These are phyloP conservation scores for Tephrocybe sp. DNA, from an alignment of 768 basidiomycete species.

Conservation along the genomic window DNA sequence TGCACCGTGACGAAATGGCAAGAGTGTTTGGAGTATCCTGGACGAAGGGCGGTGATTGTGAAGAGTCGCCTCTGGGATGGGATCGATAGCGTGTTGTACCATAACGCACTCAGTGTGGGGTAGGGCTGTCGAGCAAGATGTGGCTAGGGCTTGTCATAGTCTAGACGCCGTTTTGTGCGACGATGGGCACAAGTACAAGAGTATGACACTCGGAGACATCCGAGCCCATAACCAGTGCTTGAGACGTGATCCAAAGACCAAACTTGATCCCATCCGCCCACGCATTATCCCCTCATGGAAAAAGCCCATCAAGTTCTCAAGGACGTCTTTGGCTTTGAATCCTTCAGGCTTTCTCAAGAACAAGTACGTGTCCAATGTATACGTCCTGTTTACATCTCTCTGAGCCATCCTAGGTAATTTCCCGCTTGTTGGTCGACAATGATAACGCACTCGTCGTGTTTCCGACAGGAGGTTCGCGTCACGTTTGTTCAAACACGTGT, in stretches of 20 bases:
- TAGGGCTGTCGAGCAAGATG: slow-evolving; percentile 1
- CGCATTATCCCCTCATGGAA: slow-evolving; percentile 7
- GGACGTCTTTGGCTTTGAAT: slow-evolving; percentile 12
- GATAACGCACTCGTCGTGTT: slow-evolving; percentile 16
- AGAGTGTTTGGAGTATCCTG: slow-evolving; percentile 1
- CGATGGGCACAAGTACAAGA: background rate
- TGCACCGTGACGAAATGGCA: slow-evolving; percentile 8
- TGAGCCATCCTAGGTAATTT: slow-evolving; percentile 7
- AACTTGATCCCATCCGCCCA: background rate
- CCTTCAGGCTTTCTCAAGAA: slow-evolving; percentile 13
- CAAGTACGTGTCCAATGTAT: background rate
- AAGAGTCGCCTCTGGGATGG: background rate
- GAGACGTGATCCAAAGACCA: background rate
- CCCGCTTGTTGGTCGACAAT: slow-evolving; percentile 12
- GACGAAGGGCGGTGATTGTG: slow-evolving; percentile 2
- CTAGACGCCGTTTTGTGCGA: slow-evolving; percentile 1
- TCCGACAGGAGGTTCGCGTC: slow-evolving; percentile 16
- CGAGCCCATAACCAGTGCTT: slow-evolving; percentile 5
- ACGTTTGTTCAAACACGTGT: background rate
- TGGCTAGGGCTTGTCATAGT: slow-evolving; percentile 12
- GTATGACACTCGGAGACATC: slow-evolving; percentile 13
- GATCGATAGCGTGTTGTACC: slow-evolving; percentile 1
- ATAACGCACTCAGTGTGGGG: slow-evolving; percentile 2
- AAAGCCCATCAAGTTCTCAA: slow-evolving; percentile 13
- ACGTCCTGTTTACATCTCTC: background rate